Evolutionary conservation across 108 stramenopile species (phyloP), one percentile per base, ranked within the genome.

Genomic region (Cyclotella cryptica): DNA sequence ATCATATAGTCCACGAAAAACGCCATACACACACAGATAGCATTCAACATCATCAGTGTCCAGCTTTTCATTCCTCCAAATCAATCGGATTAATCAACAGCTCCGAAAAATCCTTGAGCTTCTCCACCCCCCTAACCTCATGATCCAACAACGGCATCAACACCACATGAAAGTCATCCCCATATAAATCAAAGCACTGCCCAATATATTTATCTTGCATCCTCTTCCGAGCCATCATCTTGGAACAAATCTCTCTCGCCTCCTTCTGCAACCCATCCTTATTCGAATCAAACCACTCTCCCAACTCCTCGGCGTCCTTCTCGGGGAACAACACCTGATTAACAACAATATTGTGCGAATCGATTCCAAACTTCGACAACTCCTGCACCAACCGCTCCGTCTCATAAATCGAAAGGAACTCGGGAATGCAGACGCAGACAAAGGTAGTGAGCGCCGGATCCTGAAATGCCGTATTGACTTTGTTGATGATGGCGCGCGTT

Each of bases 141-240:
- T 96, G 90, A 87, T 98, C 97, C 85, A 98, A 85, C 62, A 98
- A 81, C 13, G 99, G 99, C 98, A 98, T 98, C 78, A 98, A 87
- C 13, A 92, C 87, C 26, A 99, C 97, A 84, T 99, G 96, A 81
- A 99, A 98, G 74, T 98, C 99, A 66, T 98, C 95, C 22, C 94
- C 98, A 76, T 99, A 99, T 47, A 99, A 78, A 89, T 98, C 98
- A 72, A 97, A 98, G 77, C 98, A 98, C 84, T 99, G 99, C 28
- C 95, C 97, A 75, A 99, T 97, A 86, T 99, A 99, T 84, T 98
- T 98, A 92, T 98, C 98, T 85, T 99, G 99, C 98, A 99, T 99
- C 66, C 93, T 70, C 76, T 98, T 98, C 75, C 99, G 94, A 15
- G 99, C 98, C 89, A 99, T 85, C 79, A 97, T 95, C 89, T 99